Base-by-base conservation (phyloP, 306 rosid species). In the Casuarina equisetifolia region DNA sequence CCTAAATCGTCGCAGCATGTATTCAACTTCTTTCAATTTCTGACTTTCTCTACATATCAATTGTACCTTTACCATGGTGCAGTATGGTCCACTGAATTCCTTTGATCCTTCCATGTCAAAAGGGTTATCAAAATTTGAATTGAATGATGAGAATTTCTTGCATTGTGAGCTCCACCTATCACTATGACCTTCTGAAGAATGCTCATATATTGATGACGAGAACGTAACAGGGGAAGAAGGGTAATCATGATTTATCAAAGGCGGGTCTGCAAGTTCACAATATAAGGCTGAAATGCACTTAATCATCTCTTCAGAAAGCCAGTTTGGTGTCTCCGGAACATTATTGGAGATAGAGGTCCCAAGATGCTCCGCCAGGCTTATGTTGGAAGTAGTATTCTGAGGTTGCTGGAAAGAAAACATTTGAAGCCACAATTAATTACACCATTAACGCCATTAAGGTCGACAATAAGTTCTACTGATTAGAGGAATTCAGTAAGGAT, bases 221-320 rank as follows among this genome's bases (percentile, higher is more conserved):
- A 82, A 80, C 39, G 90, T 45, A 80, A 78, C 75, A 19, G 89
- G 91, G 15, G 95, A 87, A 70, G 90, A 82, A 81, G 83, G 76
- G 82, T 80, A 76, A 69, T 86, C 86, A 51, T 78, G 89, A 74
- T 75, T 80, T 66, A 59, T 80, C 78, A 77, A 76, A 82, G 90
- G 87, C 50, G 93, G 88, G 66, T 94, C 97, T 20, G 92, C 72
- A 73, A 90, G 93, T 86, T 91, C 98, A 79, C 92, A 88, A 78
- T 82, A 95, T 83, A 95, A 78, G 13, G 85, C 89, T 43, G 97
- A 80, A 82, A 95, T 91, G 80, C 97, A 83, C 85, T 88, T 91
- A 52, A 92, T 81, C 92, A 95, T 91, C 85, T 91, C 96, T 88
- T 92, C 98, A 6, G 97, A 92, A 70, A 95, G 87, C 90, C 90